Conservation (phyloP, 2,329 filamentous ascomycete genomes). For the Xylaria arbuscula region DNA sequence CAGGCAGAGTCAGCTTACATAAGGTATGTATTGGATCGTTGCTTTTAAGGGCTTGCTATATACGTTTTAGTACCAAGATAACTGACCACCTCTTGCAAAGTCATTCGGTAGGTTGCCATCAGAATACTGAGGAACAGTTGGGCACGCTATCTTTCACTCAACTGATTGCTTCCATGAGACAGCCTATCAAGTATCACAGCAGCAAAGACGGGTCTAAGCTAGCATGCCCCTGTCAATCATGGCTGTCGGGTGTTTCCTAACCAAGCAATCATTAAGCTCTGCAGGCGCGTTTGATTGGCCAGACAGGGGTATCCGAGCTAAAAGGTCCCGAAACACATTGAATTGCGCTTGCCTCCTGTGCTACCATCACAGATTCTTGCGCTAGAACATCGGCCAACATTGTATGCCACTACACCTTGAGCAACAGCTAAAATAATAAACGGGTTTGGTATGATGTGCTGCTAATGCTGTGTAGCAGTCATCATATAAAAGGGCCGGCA, state of each 20-base stretch:
- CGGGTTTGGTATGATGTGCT: background rate
- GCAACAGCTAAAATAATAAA: background rate
- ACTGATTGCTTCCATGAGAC: background rate
- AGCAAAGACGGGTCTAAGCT: background rate
- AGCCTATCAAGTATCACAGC: background rate
- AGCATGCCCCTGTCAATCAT: conserved; percentile 4
- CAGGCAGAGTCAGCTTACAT: too few relatives aligned
- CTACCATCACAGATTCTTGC: background rate
- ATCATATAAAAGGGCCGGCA: background rate
- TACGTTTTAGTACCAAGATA: too few relatives aligned
- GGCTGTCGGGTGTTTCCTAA: conserved; percentile 33
- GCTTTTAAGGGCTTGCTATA: too few relatives aligned
- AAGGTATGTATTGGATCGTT: too few relatives aligned
- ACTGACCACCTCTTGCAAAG: too few relatives aligned
- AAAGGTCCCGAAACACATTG: conserved; percentile 31
- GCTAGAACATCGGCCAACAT: background rate
- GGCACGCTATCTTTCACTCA: background rate
- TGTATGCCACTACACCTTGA: background rate
- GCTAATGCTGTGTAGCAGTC: background rate
- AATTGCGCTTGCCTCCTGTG: conserved; percentile 8
- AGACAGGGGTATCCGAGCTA: conserved; percentile 14
- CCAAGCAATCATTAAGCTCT: conserved; percentile 26
- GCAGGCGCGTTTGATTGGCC: conserved; percentile 24
- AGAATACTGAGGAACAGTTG: too few relatives aligned
- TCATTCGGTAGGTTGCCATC: too few relatives aligned